Evolutionary conservation across 371 early-diverging fungal genomes (phyloP).

Genomic region (Vairimorpha necatrix): DNA sequence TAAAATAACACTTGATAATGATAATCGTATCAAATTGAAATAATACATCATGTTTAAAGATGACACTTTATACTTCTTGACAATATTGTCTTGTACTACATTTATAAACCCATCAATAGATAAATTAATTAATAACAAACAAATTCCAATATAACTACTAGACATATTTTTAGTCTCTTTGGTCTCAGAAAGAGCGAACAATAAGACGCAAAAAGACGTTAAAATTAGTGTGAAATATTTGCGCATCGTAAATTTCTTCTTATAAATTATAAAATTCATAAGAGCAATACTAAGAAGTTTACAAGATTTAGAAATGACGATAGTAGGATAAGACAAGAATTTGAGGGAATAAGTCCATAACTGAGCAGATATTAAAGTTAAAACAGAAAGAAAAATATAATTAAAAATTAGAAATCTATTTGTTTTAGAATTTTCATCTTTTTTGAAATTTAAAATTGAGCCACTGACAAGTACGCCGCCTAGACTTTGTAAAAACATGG

Average conservation of each 20-base stretch:
- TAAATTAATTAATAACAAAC: constrained; percentile 75
- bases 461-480: constrained; percentile 12
- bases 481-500: constrained; percentile 6
- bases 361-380: constrained; percentile 67
- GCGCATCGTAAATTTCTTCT: constrained; percentile 72
- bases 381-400: constrained; percentile 13
- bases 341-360: constrained; percentile 83
- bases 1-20: constrained; percentile 66
- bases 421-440: not conserved
- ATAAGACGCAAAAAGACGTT: constrained; percentile 78
- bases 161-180: constrained; percentile 63
- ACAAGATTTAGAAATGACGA: constrained; percentile 88
- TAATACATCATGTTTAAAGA: constrained; percentile 91
- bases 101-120: constrained; percentile 85
- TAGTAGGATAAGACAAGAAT: constrained; percentile 88
- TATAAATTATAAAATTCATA: constrained; percentile 82
- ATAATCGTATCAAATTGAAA: constrained; percentile 78
- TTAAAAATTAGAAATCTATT: not conserved
- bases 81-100: constrained; percentile 87
- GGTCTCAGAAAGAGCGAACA: constrained; percentile 77
- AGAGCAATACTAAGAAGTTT: constrained; percentile 88
- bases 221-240: constrained; percentile 76
- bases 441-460: not conserved
- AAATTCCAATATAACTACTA: constrained; percentile 70
- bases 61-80: constrained; percentile 69